Base-by-base conservation (phyloP, 139 green algal species). In the Gonium pectorale region DNA sequence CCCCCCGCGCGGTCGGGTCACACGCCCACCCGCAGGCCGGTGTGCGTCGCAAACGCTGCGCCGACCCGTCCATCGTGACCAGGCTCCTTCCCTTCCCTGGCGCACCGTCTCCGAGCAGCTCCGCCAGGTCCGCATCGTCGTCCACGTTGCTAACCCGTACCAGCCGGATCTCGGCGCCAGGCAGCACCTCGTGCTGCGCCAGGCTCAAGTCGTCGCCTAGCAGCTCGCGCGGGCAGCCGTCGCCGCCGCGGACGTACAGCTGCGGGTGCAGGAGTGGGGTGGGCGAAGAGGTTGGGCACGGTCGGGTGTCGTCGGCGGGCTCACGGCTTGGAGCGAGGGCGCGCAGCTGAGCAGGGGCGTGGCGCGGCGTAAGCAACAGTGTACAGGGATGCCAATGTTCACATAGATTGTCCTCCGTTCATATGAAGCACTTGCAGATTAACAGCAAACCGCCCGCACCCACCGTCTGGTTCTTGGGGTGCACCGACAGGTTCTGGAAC, bases 391-490 rank as follows among this genome's bases (percentile, higher is more conserved):
- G n/a, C n/a, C n/a, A n/a, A n/a, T n/a, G n/a, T n/a, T n/a, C n/a
- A n/a, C n/a, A n/a, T n/a, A n/a, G n/a, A n/a, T n/a, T n/a, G n/a
- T n/a, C n/a, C n/a, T n/a, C n/a, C n/a, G n/a, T n/a, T n/a, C n/a
- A n/a, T n/a, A n/a, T n/a, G n/a, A n/a, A n/a, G n/a, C n/a, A n/a
- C n/a, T n/a, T n/a, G n/a, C n/a, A n/a, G n/a, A n/a, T n/a, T n/a
- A n/a, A n/a, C n/a, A n/a, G n/a, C n/a, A n/a, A n/a, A n/a, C n/a
- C 82, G 24, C 43, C 26, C 46, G 29, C 22, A 7, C 15, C 27
- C 51, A 72, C 77, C 86, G 29, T 31, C 44, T 85, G 78, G 85
- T 96, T 96, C 43, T 67, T 51, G 40, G 93, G 93, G 79, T 96
- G 90, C 31, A 95, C 73, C 49, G 51, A 75, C n/a, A 96, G 63